Evolutionary conservation across 192 early-diverging fungal genomes (phyloP).

Genomic region (Entomortierella beljakovae): DNA sequence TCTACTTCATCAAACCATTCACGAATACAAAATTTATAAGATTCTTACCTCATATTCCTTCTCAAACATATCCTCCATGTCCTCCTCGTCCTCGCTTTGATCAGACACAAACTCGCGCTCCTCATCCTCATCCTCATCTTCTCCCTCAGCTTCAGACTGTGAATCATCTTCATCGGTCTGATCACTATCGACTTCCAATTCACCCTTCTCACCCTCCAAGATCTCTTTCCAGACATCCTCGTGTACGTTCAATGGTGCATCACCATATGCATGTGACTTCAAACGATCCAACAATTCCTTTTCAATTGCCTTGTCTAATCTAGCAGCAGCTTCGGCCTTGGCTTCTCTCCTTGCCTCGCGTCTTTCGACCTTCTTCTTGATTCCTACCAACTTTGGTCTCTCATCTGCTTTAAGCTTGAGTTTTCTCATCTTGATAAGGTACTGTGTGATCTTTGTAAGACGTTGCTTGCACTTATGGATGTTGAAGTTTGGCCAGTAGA

Average conservation of each 20-base stretch:
- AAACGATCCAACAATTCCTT: conserved; percentile 95
- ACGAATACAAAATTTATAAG: too few species aligned
- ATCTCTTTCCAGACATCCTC: conserved; percentile 91
- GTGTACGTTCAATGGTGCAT: conserved; percentile 95
- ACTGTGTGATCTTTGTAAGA: conserved; percentile 96
- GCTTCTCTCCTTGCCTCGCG: conserved; percentile 87
- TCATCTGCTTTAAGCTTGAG: conserved; percentile 82
- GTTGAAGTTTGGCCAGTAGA: conserved; percentile 92
- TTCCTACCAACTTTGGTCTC: conserved; percentile 81
- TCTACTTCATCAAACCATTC: too few species aligned
- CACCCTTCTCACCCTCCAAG: conserved; percentile 80
- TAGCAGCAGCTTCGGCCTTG: conserved; percentile 92
- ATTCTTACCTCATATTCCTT: conserved; percentile 56
- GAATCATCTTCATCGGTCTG: conserved; percentile 79
- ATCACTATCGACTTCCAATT: conserved; percentile 75
- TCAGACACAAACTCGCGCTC: conserved; percentile 71
- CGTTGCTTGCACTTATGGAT: conserved; percentile 98
- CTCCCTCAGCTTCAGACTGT: conserved; percentile 62
- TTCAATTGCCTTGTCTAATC: conserved; percentile 92
- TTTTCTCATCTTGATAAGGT: conserved; percentile 93
- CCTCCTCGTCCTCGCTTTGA: conserved; percentile 73
- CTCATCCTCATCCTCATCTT: conserved; percentile 62
- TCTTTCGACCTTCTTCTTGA: conserved; percentile 96
- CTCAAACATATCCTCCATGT: conserved; percentile 67
- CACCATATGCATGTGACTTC: conserved; percentile 94